Evolutionary conservation across 2,329 filamentous ascomycete genomes (phyloP).

Genomic region (Penicillium sp.): DNA sequence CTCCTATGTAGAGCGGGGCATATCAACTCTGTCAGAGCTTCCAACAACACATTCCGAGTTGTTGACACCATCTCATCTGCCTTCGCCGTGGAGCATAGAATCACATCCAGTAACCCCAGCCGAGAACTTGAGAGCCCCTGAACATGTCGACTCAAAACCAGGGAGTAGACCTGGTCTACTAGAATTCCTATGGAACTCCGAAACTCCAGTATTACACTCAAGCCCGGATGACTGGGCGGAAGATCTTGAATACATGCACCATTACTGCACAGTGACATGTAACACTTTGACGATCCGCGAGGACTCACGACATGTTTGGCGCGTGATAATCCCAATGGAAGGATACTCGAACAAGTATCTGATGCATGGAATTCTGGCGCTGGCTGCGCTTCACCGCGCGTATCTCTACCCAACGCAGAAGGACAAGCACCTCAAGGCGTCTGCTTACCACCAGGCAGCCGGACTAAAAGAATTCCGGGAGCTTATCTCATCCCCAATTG

Average conservation of each 20-base stretch:
- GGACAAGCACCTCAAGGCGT: conserved; percentile 16
- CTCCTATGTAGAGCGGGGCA: conserved; percentile 13
- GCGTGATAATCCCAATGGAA: conserved; percentile 30
- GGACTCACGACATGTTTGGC: conserved; percentile 32
- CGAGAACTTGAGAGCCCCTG: background rate
- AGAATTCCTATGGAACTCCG: conserved; percentile 8
- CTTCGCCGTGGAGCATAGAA: background rate
- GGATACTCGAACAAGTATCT: conserved; percentile 33
- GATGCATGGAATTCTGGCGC: conserved; percentile 34
- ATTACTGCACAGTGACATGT: conserved; percentile 40
- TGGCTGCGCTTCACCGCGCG: conserved; percentile 30
- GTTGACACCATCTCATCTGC: background rate
- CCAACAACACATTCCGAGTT: conserved; percentile 6
- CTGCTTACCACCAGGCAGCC: conserved; percentile 18
- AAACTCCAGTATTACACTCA: background rate
- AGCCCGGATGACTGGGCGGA: conserved; percentile 21
- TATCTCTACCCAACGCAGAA: conserved; percentile 16
- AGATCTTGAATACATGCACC: conserved; percentile 46
- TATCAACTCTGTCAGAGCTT: conserved; percentile 4
- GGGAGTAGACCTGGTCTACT: conserved; percentile 13
- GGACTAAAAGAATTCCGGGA: conserved; percentile 22
- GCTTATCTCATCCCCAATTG: conserved; percentile 17
- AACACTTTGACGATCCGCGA: conserved; percentile 18
- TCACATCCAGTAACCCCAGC: conserved; percentile 7
- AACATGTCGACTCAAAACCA: background rate